Evolutionary conservation across 2,329 filamentous ascomycete species (phyloP).

Genomic region (Erysiphe pulchra): DNA sequence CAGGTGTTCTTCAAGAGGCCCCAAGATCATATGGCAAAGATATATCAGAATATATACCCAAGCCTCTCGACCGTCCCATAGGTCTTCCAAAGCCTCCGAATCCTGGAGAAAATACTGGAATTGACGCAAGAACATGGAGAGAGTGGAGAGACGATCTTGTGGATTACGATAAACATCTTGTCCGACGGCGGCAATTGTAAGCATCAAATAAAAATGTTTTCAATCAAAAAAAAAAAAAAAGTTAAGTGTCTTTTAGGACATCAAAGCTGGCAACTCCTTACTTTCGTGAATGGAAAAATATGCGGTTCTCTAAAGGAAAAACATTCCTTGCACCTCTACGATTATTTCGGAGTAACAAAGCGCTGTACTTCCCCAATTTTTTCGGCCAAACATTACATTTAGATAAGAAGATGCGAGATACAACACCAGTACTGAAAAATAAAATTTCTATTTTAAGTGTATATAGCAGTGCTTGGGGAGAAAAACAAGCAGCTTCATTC

Average conservation of each 20-base stretch:
- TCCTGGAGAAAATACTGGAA: conserved; percentile 57
- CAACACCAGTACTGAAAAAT: conserved; percentile 47
- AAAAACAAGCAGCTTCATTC: conserved; percentile 54
- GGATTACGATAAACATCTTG: conserved; percentile 62
- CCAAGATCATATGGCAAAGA: conserved; percentile 33
- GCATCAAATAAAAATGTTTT: not conserved
- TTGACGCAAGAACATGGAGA: conserved; percentile 38
- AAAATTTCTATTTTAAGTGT: conserved; percentile 57
- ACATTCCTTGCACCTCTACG: conserved; percentile 66
- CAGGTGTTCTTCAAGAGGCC: conserved; percentile 26
- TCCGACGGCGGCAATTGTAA: conserved; percentile 50
- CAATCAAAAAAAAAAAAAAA: no score
- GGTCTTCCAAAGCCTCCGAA: conserved; percentile 51
- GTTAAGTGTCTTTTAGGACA: conserved; percentile 22
- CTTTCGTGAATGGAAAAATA: conserved; percentile 83
- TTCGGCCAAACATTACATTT: conserved; percentile 50
- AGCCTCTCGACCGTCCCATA: conserved; percentile 45
- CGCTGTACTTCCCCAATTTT: conserved; percentile 86
- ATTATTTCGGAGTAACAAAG: conserved; percentile 59
- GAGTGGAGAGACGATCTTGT: conserved; percentile 59
- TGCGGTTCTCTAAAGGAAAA: conserved; percentile 65
- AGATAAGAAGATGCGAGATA: conserved; percentile 30
- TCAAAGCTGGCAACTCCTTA: conserved; percentile 64
- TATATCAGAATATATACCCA: conserved; percentile 28
- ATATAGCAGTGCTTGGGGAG: conserved; percentile 67